Base-by-base conservation (phyloP, 164 flowering plant genomes). In the Aristolochia californica region DNA sequence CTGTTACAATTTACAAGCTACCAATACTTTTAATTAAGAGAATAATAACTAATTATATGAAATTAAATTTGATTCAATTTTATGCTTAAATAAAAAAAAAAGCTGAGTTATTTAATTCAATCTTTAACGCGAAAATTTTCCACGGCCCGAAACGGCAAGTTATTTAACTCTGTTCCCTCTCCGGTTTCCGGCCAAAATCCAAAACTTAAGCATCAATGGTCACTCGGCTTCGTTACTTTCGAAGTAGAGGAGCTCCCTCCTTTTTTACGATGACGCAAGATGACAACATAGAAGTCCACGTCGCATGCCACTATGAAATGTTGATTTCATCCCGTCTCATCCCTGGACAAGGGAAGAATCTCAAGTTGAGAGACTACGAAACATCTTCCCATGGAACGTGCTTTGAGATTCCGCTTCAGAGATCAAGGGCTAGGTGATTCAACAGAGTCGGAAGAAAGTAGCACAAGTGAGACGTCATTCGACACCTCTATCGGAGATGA, bases 381-480 rank as follows among this genome's bases (percentile, higher is more conserved):
- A 47, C 45, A 66, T 7, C 7, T 51, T 30, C 10, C 59, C 16
- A 75, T 73, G 77, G 78, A 71, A 48, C 63, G 76, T 0, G 34
- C 75, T 5, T 55, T 77, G 21, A 75, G 65, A 23, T 84, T 79
- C 62, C 75, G 77, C 28, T 82, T 80, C 78, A 60, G 80, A 56
- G 80, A 82, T 44, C 73, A 75, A 11, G 67, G 70, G 25, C 45
- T 45, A 56, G 76, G 61, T 18, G 72, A 61, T 44, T 60, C 76
- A 4, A 53, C 62, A 2, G 69, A 64, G 22, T 59, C 74, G 17
- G 73, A 8, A 1, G 40, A 64, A 4, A 28, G 63, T 55, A 62
- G 60, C 58, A 64, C 70, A 22, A 72, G 62, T 17, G 26, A 50
- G 21, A 45, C 43, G n/a, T 73, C 74, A 5, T 70, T 74, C 17